Evolutionary conservation across 2,329 filamentous ascomycete species (phyloP).

Genomic region (Sclerotinia glacialis): DNA sequence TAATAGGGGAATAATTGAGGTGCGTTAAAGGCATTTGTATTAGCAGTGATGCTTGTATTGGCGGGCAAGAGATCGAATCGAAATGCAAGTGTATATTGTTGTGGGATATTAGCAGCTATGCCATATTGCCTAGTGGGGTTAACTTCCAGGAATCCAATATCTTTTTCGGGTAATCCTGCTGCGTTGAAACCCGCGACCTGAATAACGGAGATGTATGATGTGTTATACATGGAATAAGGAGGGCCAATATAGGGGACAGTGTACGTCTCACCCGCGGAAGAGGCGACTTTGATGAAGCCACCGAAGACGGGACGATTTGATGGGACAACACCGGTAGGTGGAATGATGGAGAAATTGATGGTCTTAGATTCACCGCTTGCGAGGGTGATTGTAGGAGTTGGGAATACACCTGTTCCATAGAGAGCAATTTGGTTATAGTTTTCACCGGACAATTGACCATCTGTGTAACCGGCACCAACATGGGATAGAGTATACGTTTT

Average conservation of each 20-base stretch:
- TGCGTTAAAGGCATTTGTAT: neutral
- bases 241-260: constrained; percentile 34
- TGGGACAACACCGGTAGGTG: constrained; percentile 27
- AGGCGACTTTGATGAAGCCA: constrained; percentile 32
- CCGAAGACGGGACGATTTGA: constrained; percentile 33
- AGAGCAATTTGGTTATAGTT: constrained; percentile 30
- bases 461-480: constrained; percentile 32
- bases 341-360: constrained; percentile 28
- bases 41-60: constrained; percentile 17
- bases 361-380: constrained; percentile 25
- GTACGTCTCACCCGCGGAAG: constrained; percentile 26
- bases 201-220: constrained; percentile 15
- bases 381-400: constrained; percentile 28
- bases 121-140: constrained; percentile 16
- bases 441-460: constrained; percentile 25
- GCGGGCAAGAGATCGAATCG: constrained; percentile 22
- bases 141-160: constrained; percentile 14
- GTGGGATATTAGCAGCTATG: constrained; percentile 13
- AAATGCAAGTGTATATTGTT: constrained; percentile 14
- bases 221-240: constrained; percentile 33
- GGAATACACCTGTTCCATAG: constrained; percentile 32
- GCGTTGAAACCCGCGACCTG: constrained; percentile 9
- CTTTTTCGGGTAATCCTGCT: neutral
- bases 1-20: neutral
- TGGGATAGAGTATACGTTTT: constrained; percentile 35